phyloP scores from a whole-genome alignment of 202 grass and related monocot genomes.

The Elaeis oleifera region DNA sequence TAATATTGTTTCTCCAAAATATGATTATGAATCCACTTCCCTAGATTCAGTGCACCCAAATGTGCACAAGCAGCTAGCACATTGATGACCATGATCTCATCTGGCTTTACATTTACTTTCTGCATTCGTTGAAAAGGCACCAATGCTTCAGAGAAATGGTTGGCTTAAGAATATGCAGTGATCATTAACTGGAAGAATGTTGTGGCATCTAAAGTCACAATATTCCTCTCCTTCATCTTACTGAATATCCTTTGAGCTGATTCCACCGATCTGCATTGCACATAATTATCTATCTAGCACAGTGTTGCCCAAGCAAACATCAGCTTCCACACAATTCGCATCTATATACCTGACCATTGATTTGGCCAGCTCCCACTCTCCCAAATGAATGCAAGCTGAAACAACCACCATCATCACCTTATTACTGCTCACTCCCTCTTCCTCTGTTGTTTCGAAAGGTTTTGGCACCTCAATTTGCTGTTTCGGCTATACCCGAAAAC shows the following conservation, averaged over 20 bases:
- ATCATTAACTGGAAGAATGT: slow-evolving; percentile 46
- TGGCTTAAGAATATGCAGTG: slow-evolving; percentile 36
- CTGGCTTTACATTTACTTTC: slow-evolving; percentile 38
- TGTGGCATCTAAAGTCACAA: slow-evolving; percentile 31
- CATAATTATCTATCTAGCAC: slow-evolving; percentile 32
- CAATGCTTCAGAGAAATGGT: slow-evolving; percentile 37
- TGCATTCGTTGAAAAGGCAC: slow-evolving; percentile 41
- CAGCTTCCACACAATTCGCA: slow-evolving; percentile 31
- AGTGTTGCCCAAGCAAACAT: slow-evolving; percentile 55
- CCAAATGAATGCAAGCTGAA: slow-evolving; percentile 44
- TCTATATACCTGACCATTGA: slow-evolving; percentile 33
- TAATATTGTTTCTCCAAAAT: slow-evolving; percentile 32
- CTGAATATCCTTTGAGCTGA: slow-evolving; percentile 34
- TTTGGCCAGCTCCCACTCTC: slow-evolving; percentile 36
- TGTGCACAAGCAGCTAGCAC: slow-evolving; percentile 35
- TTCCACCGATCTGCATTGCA: slow-evolving; percentile 21
- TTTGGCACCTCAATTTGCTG: slow-evolving; percentile 15
- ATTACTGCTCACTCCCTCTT: slow-evolving; percentile 33
- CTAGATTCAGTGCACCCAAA: slow-evolving; percentile 34
- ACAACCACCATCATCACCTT: slow-evolving; percentile 41
- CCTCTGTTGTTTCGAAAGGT: slow-evolving; percentile 29
- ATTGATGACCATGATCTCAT: slow-evolving; percentile 28
- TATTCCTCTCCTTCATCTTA: slow-evolving; percentile 38
- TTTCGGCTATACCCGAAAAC: slow-evolving; percentile 31
- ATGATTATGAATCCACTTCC: slow-evolving; percentile 42